Percentiles rank a stretch among this genome's conserved stretches.
phyloP scores from a whole-genome alignment of 1,139 yeast species.

The Geotrichum phurueaensis region DNA sequence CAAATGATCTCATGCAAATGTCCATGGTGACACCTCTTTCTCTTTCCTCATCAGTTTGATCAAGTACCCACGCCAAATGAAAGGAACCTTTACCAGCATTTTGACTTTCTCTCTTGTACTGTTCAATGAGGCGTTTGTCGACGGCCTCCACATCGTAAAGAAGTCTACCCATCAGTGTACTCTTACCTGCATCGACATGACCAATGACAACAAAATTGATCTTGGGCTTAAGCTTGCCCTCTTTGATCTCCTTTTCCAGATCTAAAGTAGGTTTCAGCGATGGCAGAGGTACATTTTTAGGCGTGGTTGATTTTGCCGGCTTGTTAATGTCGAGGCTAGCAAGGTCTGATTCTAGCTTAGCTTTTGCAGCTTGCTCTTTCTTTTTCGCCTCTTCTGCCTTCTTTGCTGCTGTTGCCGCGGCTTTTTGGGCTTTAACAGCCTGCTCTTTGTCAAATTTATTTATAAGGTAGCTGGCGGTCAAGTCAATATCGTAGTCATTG shows the following conservation, averaged over 20 bases:
- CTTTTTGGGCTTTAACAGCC: neutral
- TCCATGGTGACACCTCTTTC: conserved; percentile 84
- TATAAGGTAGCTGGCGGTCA: conserved; percentile 50
- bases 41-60: conserved; percentile 89
- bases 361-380: conserved; percentile 1
- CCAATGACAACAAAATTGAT: conserved; percentile 68
- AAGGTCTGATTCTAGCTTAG: neutral
- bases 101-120: conserved; percentile 73
- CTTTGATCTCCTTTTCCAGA: conserved; percentile 8
- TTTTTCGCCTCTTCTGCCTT: conserved; percentile 6
- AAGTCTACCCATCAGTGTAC: conserved; percentile 87
- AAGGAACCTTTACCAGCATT: conserved; percentile 85
- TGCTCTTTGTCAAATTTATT: conserved; percentile 30
- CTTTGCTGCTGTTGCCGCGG: conserved; percentile 1
- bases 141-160: conserved; percentile 77
- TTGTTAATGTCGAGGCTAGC: neutral
- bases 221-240: conserved; percentile 4
- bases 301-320: neutral
- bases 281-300: neutral
- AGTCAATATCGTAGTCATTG: conserved; percentile 52
- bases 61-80: conserved; percentile 97
- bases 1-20: conserved; percentile 77
- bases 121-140: conserved; percentile 68
- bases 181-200: conserved; percentile 97
- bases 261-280: conserved; percentile 11